Conservation (phyloP, 2,329 filamentous ascomycete genomes). For the Fusarium subtropicale region DNA sequence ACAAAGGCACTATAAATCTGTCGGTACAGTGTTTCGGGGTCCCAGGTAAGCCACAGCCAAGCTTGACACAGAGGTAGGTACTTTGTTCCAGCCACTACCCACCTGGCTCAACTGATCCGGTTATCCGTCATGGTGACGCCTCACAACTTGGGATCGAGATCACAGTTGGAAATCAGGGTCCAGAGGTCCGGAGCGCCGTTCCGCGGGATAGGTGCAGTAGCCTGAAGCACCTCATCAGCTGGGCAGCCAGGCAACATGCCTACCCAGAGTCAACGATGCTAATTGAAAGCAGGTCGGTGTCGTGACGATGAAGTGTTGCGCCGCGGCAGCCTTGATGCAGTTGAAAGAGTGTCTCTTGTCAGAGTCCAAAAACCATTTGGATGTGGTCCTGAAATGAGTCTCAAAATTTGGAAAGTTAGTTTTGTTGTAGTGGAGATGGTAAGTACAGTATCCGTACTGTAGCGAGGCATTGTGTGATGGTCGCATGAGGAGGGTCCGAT, state of each 20-base stretch:
- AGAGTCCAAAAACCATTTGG: constrained; percentile 1
- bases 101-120: constrained; percentile 23
- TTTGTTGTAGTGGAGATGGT: background rate
- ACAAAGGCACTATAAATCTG: background rate
- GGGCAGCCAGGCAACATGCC: background rate
- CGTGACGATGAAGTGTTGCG: constrained; percentile 1
- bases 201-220: constrained; percentile 30
- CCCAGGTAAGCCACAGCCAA: constrained; percentile 1
- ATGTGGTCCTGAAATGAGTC: background rate
- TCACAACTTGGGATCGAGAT: constrained; percentile 48
- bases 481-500: constrained; percentile 15
- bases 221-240: constrained; percentile 11
- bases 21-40: constrained; percentile 38
- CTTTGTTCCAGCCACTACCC: constrained; percentile 12
- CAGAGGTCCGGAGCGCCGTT: constrained; percentile 39
- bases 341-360: constrained; percentile 12
- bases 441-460: background rate
- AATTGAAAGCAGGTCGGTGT: background rate
- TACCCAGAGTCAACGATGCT: background rate
- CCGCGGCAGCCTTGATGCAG: constrained; percentile 26
- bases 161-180: constrained; percentile 49
- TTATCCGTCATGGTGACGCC: constrained; percentile 46
- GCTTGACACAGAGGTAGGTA: background rate
- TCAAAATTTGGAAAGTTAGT: background rate
- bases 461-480: constrained; percentile 1